Evolutionary conservation across 73 alveolate genomes (phyloP).

Genomic region (Stentor coeruleus): DNA sequence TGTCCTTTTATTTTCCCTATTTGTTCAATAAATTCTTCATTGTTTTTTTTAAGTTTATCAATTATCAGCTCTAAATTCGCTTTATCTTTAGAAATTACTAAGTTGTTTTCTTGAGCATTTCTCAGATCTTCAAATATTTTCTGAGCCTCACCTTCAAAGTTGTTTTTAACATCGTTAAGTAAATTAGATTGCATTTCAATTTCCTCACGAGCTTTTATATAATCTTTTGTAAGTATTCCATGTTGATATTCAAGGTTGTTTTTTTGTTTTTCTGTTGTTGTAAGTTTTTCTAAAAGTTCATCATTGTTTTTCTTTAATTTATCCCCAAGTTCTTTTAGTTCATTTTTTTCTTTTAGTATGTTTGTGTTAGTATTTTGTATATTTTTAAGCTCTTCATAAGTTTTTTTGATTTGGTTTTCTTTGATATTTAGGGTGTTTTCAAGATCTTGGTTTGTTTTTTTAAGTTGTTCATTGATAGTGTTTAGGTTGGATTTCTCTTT

Average conservation of each 20-base stretch:
- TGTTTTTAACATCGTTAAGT: not conserved
- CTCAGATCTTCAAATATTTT: not conserved
- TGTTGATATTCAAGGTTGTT: not conserved
- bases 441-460: no score
- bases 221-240: no score
- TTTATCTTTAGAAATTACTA: not conserved
- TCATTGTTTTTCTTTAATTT: not conserved
- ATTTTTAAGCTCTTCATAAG: not conserved
- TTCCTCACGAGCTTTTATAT: no score
- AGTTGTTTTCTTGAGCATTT: not conserved
- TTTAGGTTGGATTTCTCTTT: not conserved
- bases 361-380: no score
- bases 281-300: no score
- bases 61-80: not conserved
- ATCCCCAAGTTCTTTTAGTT: not conserved
- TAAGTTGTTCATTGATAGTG: not conserved
- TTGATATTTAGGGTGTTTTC: not conserved
- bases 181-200: no score
- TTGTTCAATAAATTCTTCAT: not conserved
- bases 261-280: not conserved
- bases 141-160: not conserved
- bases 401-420: not conserved
- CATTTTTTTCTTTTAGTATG: not conserved
- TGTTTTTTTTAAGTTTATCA: no score
- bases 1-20: not conserved